A percentile compares a stretch with the other conserved stretches of the same genome.
Evolutionary conservation across 2,329 filamentous ascomycete species (phyloP).

Genomic region (Tolypocladium paradoxum): DNA sequence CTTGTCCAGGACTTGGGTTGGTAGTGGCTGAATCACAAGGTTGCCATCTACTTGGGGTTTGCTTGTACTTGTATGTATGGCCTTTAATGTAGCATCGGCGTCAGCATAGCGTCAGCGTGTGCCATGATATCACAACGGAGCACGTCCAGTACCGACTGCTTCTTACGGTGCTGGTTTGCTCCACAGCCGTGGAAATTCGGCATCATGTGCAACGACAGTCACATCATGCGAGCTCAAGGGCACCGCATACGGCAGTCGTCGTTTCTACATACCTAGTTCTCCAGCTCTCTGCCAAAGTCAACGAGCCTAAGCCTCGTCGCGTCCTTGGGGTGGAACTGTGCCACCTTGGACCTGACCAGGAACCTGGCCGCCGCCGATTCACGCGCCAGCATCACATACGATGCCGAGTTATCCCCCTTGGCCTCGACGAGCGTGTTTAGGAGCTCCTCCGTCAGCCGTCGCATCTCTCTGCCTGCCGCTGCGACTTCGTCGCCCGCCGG

Average conservation of each 20-base stretch:
- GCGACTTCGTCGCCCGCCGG: conserved; percentile 32
- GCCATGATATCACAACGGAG: not conserved
- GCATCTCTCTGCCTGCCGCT: conserved; percentile 46
- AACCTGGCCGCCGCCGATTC: conserved; percentile 55
- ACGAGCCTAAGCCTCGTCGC: conserved; percentile 47
- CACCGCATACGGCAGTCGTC: not conserved
- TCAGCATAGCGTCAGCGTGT: not conserved
- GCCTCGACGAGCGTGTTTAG: conserved; percentile 47
- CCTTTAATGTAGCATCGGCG: not conserved
- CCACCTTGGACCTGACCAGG: conserved; percentile 53
- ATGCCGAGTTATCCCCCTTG: conserved; percentile 40
- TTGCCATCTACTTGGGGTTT: not conserved
- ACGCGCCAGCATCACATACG: conserved; percentile 46
- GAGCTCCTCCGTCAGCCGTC: conserved; percentile 47
- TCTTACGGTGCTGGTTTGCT: too few species aligned
- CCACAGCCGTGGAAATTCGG: not conserved
- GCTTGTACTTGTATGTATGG: not conserved
- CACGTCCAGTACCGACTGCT: too few species aligned
- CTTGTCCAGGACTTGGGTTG: not conserved
- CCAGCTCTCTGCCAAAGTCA: conserved; percentile 54
- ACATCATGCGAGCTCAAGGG: not conserved
- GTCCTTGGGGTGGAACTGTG: conserved; percentile 55
- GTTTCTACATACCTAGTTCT: conserved; percentile 32
- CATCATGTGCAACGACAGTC: not conserved
- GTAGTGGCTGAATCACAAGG: not conserved